A percentile compares a stretch with the other conserved stretches of the same genome.
Conservation (phyloP, 768 basidiomycete genomes). For the Rhizopogon sp. region DNA sequence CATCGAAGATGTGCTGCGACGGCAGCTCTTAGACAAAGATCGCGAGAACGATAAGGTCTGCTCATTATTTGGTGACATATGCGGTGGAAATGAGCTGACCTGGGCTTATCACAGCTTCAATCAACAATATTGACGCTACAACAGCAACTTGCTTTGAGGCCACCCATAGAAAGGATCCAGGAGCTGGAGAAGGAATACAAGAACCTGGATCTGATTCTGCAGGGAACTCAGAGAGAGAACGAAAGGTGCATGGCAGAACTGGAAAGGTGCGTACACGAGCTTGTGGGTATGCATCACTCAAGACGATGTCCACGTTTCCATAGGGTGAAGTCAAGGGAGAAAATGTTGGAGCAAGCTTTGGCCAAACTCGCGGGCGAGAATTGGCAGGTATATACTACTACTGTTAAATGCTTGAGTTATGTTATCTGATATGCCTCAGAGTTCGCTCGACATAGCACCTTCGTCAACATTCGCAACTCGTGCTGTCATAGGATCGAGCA, state of each 20-base stretch:
- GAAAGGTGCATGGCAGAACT: conserved; percentile 80
- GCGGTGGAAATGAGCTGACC: neutral
- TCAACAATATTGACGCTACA: conserved; percentile 60
- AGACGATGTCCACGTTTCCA: neutral
- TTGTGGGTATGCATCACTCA: neutral
- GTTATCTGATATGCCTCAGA: conserved; percentile 8
- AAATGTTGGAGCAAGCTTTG: conserved; percentile 70
- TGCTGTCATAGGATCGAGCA: conserved; percentile 20
- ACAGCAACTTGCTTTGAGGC: conserved; percentile 59
- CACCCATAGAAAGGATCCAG: conserved; percentile 63
- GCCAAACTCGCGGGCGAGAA: conserved; percentile 69
- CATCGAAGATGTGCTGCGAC: conserved; percentile 55
- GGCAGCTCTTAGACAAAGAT: conserved; percentile 62
- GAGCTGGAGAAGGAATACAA: conserved; percentile 67
- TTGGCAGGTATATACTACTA: conserved; percentile 59
- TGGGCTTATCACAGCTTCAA: conserved; percentile 40
- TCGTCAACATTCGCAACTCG: conserved; percentile 25
- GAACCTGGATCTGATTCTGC: conserved; percentile 68
- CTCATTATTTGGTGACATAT: neutral
- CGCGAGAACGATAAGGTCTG: conserved; percentile 66
- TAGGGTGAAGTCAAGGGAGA: conserved; percentile 66
- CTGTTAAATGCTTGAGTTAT: neutral
- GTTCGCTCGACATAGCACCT: conserved; percentile 31
- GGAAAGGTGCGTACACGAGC: conserved; percentile 46
- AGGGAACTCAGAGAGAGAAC: conserved; percentile 83